phyloP scores from a whole-genome alignment of 1,284 basidiomycete genomes.

The Rhodotorula sp. region DNA sequence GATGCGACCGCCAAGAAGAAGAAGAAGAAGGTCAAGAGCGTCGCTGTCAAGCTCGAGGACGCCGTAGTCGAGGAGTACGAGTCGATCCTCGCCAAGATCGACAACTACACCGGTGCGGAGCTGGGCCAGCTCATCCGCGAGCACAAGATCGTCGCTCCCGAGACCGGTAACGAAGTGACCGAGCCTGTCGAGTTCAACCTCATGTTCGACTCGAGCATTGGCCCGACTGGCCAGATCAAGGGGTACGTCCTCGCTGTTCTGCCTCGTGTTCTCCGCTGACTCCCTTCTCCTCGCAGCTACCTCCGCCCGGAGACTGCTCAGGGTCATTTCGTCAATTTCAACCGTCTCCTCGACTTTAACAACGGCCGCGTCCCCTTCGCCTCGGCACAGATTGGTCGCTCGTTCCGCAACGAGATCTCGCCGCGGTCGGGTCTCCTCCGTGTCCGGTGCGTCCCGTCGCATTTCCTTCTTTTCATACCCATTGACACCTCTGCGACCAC shows the following conservation, averaged over 20 bases:
- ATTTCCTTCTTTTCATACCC: neutral
- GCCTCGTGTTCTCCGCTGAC: neutral
- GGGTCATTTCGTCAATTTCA: constrained; percentile 99
- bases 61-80: constrained; percentile 77
- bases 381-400: constrained; percentile 92
- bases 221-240: constrained; percentile 95
- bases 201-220: constrained; percentile 97
- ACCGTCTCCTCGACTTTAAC: constrained; percentile 95
- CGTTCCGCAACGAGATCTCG: constrained; percentile 98
- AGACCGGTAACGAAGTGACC: constrained; percentile 86
- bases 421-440: constrained; percentile 93
- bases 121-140: constrained; percentile 84
- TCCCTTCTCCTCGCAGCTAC: constrained; percentile 60
- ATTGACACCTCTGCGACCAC: neutral
- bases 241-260: constrained; percentile 60
- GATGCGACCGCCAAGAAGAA: constrained; percentile 77
- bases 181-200: constrained; percentile 97
- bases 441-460: constrained; percentile 59
- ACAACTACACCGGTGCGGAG: constrained; percentile 89
- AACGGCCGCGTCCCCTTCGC: constrained; percentile 95
- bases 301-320: constrained; percentile 98
- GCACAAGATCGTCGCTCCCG: constrained; percentile 83
- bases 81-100: constrained; percentile 84
- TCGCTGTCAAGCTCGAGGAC: constrained; percentile 76
- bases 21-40: constrained; percentile 75